These are phyloP conservation scores for Cryptosporidium ryanae DNA, from an alignment of 169 alveolate species.

Conservation along the genomic window DNA sequence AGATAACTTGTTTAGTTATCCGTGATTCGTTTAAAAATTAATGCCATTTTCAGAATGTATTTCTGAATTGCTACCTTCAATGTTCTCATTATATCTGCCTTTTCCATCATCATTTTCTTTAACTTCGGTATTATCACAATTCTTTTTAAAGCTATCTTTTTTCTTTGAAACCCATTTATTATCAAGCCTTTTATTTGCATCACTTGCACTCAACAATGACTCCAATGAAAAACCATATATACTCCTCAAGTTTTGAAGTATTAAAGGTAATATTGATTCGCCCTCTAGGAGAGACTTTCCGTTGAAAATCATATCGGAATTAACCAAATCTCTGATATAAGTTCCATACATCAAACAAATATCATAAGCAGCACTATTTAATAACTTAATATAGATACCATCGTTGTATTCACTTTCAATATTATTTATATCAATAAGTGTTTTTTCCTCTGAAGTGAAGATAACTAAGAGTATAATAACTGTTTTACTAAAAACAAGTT, in stretches of 20 bases:
- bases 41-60: neutral
- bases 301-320: neutral
- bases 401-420: neutral
- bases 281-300: neutral
- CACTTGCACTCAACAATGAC: neutral
- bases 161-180: neutral
- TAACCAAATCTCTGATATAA: neutral
- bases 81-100: neutral
- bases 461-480: neutral
- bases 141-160: no score
- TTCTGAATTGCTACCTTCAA: neutral
- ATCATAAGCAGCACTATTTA: constrained; percentile 9
- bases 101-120: neutral
- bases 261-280: neutral
- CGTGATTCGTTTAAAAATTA: no score
- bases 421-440: neutral
- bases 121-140: neutral
- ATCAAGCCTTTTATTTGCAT: neutral
- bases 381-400: neutral
- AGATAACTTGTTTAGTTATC: no score
- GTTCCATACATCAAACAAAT: constrained; percentile 2
- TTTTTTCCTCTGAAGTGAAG: neutral
- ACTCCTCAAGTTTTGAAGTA: neutral
- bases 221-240: neutral
- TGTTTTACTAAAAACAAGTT: neutral